Evolutionary conservation across 2,329 filamentous ascomycete species (phyloP).

Genomic region (Colletotrichum scovillei): DNA sequence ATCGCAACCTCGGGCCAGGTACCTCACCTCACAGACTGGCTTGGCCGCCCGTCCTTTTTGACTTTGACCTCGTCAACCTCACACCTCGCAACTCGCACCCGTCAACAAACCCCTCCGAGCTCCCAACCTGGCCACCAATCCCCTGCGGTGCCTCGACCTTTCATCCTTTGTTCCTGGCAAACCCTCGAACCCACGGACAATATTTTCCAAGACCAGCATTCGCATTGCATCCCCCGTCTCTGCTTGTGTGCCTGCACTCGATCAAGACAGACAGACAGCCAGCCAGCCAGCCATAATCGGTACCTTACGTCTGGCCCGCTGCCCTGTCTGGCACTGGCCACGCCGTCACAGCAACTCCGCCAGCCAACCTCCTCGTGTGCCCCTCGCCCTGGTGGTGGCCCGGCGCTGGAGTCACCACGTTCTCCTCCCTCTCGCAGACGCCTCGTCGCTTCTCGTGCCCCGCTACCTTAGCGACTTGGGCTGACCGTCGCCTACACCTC

Average conservation of each 20-base stretch:
- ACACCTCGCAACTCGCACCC: neutral
- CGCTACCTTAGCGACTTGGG: neutral
- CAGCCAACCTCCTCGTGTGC: constrained; percentile 23
- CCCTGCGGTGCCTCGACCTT: constrained; percentile 6
- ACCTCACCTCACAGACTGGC: constrained; percentile 1
- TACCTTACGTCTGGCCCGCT: constrained; percentile 30
- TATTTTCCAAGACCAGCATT: neutral
- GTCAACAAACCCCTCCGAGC: neutral
- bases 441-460: constrained; percentile 6
- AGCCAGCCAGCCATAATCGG: constrained; percentile 26
- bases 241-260: neutral
- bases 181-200: constrained; percentile 20
- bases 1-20: constrained; percentile 16
- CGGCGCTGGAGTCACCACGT: constrained; percentile 11
- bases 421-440: constrained; percentile 15
- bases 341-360: constrained; percentile 16
- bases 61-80: constrained; percentile 26
- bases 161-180: constrained; percentile 30
- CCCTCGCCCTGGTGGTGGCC: neutral
- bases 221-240: neutral
- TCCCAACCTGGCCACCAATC: constrained; percentile 25
- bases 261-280: constrained; percentile 17
- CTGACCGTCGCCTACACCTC: neutral
- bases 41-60: constrained; percentile 15
- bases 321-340: constrained; percentile 1